A percentile compares a stretch with the other conserved stretches of the same genome.
phyloP scores from a whole-genome alignment of 140 eudicot genomes.

The Stevia rebaudiana region DNA sequence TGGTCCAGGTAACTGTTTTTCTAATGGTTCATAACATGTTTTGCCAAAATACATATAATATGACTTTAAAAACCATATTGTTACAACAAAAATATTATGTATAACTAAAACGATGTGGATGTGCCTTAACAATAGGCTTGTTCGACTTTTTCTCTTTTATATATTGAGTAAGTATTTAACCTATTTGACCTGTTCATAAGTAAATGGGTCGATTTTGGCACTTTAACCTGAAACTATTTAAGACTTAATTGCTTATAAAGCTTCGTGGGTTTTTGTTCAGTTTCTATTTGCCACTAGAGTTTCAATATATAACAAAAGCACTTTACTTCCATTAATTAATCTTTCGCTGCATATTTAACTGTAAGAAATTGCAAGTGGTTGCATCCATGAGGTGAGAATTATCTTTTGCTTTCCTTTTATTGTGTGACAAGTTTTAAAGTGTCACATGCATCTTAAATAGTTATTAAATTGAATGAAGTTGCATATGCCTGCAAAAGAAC shows the following conservation, averaged over 20 bases:
- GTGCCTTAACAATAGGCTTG: background rate
- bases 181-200: background rate
- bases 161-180: background rate
- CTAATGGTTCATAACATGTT: conserved; percentile 5
- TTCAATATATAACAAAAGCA: background rate
- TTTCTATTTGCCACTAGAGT: background rate
- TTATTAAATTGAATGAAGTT: background rate
- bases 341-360: background rate
- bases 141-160: background rate
- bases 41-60: background rate
- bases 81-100: background rate
- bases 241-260: background rate
- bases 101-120: background rate
- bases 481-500: too few relatives aligned
- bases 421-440: background rate
- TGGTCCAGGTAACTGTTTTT: conserved; percentile 60
- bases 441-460: background rate
- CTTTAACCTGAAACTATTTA: background rate
- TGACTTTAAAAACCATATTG: background rate
- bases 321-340: background rate
- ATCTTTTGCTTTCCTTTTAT: background rate
- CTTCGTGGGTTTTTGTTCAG: background rate
- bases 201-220: background rate
- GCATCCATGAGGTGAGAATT: background rate
- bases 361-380: background rate